phyloP scores from a whole-genome alignment of 257 asterid genomes.

The Rhazya stricta region DNA sequence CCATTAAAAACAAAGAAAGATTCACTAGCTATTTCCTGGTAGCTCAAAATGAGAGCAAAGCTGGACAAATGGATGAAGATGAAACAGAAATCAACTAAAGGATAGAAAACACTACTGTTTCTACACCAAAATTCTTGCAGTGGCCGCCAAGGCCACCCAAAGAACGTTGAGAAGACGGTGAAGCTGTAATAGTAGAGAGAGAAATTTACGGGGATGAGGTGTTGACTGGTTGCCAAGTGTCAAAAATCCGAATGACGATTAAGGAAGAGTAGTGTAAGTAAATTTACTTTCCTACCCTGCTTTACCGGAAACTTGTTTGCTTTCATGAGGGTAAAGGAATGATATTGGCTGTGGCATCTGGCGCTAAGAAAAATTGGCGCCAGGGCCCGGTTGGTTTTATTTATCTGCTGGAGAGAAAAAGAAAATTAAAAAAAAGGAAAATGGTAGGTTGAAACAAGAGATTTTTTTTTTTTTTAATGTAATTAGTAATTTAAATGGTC shows the following conservation, averaged over 20 bases:
- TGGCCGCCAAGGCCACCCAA: conserved; percentile 12
- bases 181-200: neutral
- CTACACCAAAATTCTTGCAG: conserved; percentile 7
- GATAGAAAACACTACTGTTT: neutral
- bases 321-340: conserved; percentile 10
- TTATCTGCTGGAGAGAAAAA: neutral
- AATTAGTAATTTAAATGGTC: neutral
- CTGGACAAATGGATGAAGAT: neutral
- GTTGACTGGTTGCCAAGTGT: conserved; percentile 1
- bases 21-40: neutral
- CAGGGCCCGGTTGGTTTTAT: neutral
- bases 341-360: neutral
- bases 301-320: neutral
- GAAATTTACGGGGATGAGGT: conserved; percentile 6
- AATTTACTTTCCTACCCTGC: neutral
- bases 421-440: neutral
- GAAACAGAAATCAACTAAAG: neutral
- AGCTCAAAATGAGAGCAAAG: neutral
- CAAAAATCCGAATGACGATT: neutral
- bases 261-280: neutral
- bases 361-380: neutral
- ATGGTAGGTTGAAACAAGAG: neutral
- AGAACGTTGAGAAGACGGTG: neutral
- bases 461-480: neutral
- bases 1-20: neutral